A percentile compares a stretch with the other conserved stretches of the same genome.
phyloP scores from a whole-genome alignment of 108 stramenopile genomes.

The Epithemia pelagica region DNA sequence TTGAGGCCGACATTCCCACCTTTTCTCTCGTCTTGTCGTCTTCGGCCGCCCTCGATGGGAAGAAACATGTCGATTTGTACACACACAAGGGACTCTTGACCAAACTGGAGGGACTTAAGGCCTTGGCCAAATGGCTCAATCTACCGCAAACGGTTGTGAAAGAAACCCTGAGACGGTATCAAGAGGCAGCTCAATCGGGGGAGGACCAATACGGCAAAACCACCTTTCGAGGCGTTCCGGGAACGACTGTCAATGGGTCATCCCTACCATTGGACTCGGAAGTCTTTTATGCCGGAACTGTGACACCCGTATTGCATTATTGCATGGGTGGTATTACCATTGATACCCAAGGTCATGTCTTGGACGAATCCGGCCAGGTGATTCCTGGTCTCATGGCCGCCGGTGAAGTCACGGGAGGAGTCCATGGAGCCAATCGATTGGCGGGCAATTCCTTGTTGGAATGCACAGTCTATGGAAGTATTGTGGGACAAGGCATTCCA shows the following conservation, averaged over 20 bases:
- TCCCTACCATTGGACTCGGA: conserved; percentile 27
- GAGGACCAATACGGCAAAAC: conserved; percentile 62
- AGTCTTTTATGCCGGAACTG: conserved; percentile 72
- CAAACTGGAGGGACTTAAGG: conserved; percentile 61
- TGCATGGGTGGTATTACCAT: conserved; percentile 91
- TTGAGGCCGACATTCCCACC: conserved; percentile 50
- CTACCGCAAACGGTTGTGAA: conserved; percentile 29
- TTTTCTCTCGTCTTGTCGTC: conserved; percentile 74
- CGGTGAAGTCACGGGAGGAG: conserved; percentile 79
- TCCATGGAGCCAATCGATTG: conserved; percentile 73
- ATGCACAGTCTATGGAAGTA: conserved; percentile 88
- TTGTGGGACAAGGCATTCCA: conserved; percentile 76
- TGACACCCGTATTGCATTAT: conserved; percentile 85
- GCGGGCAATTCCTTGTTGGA: conserved; percentile 88
- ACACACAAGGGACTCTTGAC: conserved; percentile 74
- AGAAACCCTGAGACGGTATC: conserved; percentile 55
- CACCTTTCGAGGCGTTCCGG: conserved; percentile 38
- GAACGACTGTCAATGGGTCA: too few species aligned
- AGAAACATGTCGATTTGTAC: conserved; percentile 85
- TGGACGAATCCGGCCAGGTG: conserved; percentile 28
- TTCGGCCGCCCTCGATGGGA: conserved; percentile 64
- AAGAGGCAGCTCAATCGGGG: conserved; percentile 44
- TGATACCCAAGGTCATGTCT: conserved; percentile 57
- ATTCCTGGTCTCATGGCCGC: conserved; percentile 72
- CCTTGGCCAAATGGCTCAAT: conserved; percentile 64